These are phyloP conservation scores for Sugiyamaella valdiviana DNA, from an alignment of 805 yeast species.

Conservation along the genomic window DNA sequence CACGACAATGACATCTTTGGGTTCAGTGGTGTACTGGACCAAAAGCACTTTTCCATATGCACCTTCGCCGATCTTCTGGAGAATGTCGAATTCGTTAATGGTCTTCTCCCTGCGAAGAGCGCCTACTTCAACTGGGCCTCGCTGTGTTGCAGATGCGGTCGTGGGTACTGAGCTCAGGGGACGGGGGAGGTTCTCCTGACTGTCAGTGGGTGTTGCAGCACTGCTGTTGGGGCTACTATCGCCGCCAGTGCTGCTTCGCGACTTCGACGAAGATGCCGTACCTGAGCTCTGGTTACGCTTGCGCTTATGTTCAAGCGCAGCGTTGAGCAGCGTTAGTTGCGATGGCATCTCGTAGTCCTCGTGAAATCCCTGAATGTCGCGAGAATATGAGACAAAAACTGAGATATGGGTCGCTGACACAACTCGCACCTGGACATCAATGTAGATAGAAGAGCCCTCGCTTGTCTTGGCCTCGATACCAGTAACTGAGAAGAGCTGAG, in stretches of 20 bases:
- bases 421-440: slow-evolving; percentile 79
- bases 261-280: slow-evolving; percentile 5
- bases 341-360: slow-evolving; percentile 42
- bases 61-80: slow-evolving; percentile 88
- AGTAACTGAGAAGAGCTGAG: slow-evolving; percentile 21
- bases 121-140: slow-evolving; percentile 43
- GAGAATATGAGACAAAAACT: slow-evolving; percentile 82
- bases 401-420: slow-evolving; percentile 52
- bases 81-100: slow-evolving; percentile 59
- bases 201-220: slow-evolving; percentile 30
- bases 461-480: slow-evolving; percentile 66
- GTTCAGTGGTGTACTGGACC: slow-evolving; percentile 61
- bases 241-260: slow-evolving; percentile 8
- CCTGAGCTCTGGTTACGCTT: not conserved
- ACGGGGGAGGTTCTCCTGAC: not conserved
- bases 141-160: not conserved
- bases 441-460: slow-evolving; percentile 57
- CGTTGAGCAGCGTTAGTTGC: slow-evolving; percentile 40
- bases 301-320: slow-evolving; percentile 3
- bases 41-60: slow-evolving; percentile 93
- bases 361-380: slow-evolving; percentile 32
- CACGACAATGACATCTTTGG: slow-evolving; percentile 61
- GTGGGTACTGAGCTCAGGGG: not conserved
- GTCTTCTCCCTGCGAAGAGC: slow-evolving; percentile 61
- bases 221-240: not conserved